Evolutionary conservation across 2,329 filamentous ascomycete species (phyloP), one percentile per base, ranked within the genome.

Genomic region (Colletotrichum gigasporum): DNA sequence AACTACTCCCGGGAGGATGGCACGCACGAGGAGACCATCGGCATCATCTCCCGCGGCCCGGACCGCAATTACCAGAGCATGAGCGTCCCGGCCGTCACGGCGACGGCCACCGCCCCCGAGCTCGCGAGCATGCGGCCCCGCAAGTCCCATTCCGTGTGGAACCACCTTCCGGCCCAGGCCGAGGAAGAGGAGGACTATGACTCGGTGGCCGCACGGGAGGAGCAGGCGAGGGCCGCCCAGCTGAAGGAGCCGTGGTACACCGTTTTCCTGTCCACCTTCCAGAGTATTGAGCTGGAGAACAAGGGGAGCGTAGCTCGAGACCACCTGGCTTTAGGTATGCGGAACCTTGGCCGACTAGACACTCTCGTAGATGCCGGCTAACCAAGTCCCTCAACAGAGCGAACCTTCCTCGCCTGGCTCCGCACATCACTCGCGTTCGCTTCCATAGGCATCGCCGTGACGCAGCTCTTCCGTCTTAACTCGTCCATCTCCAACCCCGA

Each of bases 371-470:
- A 35, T 3, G 12, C 50, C 11, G 20, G 10, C 54, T 64, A 20
- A 35, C 34, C 32, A n/a, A 2, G 9, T 14, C 26, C 8, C 12
- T 4, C 6, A 32, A 14, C 69, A 94, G 92, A 96, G 78, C 86
- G 92, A 18, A 96, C 92, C 0, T 96, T 95, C 76, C 86, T 96
- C 30, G 92, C 92, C 57, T 96, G 92, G 92, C 84, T 96, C 42
- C 87, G 92, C 54, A 96, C 92, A 3, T 94, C 91, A 2, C 85
- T 96, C 34, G 89, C 91, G 22, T 96, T 96, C 72, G 91, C 92
- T 10, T 91, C 87, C 32, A 95, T 96, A 69, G 92, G 92, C 61
- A 91, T 96, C 64, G 92, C 91, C 42, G 86, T 96, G 39, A 95
- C 92, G 1, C 92, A 96, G 75, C 87, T 96, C 48, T 95, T 96